Evolutionary conservation across 2,329 filamentous ascomycete genomes (phyloP).

Genomic region (Aurifilum marmelostoma): DNA sequence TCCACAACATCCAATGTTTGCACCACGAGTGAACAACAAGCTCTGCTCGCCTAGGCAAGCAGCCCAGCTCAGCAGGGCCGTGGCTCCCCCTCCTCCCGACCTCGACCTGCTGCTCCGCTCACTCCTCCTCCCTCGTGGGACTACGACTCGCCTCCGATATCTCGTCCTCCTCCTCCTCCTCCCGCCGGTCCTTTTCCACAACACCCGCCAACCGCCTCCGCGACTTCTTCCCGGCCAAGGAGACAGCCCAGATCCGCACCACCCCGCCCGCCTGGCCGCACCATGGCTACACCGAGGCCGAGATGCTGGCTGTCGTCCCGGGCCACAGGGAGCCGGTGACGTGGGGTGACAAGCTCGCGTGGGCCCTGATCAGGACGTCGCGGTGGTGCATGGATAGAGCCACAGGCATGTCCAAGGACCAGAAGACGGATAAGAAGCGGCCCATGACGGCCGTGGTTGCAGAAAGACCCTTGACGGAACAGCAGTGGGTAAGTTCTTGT

Average conservation of each 20-base stretch:
- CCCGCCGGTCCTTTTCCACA: slow-evolving; percentile 51
- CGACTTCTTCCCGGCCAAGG: slow-evolving; percentile 66
- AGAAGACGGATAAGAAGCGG: slow-evolving; percentile 64
- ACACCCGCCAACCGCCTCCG: slow-evolving; percentile 50
- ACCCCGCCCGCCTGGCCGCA: slow-evolving; percentile 72
- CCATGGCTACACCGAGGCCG: slow-evolving; percentile 73
- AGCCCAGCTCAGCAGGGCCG: slow-evolving; percentile 34
- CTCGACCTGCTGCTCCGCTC: slow-evolving; percentile 23
- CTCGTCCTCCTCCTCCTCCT: slow-evolving; percentile 31
- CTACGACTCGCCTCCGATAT: slow-evolving; percentile 34
- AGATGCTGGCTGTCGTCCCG: slow-evolving; percentile 75
- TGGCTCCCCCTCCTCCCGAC: slow-evolving; percentile 29
- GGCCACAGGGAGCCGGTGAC: slow-evolving; percentile 76
- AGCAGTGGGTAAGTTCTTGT: slow-evolving; percentile 69
- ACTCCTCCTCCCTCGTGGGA: slow-evolving; percentile 26
- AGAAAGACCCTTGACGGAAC: slow-evolving; percentile 71
- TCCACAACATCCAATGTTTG: slow-evolving; percentile 34
- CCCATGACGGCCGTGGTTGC: slow-evolving; percentile 59
- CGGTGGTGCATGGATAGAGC: slow-evolving; percentile 80
- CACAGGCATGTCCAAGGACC: slow-evolving; percentile 73
- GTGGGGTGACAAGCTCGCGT: slow-evolving; percentile 77
- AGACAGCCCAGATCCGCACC: slow-evolving; percentile 63
- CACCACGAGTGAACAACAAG: slow-evolving; percentile 34
- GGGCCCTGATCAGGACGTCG: slow-evolving; percentile 74
- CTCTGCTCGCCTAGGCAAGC: slow-evolving; percentile 37